These are phyloP conservation scores for Colletotrichum acutatum DNA, from an alignment of 2,329 filamentous ascomycete genomes.

Conservation along the genomic window DNA sequence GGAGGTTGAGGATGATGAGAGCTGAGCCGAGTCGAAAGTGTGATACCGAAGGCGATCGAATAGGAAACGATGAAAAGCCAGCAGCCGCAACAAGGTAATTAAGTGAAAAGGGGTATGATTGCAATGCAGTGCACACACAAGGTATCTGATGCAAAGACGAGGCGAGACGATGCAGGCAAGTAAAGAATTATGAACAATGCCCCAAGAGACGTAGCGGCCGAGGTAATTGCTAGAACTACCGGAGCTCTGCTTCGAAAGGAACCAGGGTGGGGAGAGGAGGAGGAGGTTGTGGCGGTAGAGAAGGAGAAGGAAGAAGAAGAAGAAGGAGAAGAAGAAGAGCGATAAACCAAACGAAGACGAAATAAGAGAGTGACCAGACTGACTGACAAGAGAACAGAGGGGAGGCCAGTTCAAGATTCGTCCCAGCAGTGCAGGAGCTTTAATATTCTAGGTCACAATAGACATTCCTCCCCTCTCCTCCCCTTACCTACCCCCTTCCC, in stretches of 20 bases:
- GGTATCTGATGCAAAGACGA: constrained; percentile 28
- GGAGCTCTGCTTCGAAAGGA: constrained; percentile 56
- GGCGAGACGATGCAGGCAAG: constrained; percentile 36
- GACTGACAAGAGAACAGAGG: constrained; percentile 18
- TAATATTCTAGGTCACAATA: constrained; percentile 15
- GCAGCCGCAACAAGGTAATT: neutral
- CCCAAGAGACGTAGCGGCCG: constrained; percentile 44
- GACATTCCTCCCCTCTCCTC: neutral
- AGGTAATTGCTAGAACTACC: constrained; percentile 52
- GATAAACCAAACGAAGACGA: neutral
- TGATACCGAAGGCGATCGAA: neutral
- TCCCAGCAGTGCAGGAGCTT: constrained; percentile 14
- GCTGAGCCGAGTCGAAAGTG: neutral
- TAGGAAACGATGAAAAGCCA: neutral
- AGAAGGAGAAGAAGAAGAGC: neutral
- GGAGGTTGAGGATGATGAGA: neutral
- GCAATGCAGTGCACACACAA: constrained; percentile 17
- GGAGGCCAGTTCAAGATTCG: neutral
- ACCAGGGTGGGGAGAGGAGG: neutral
- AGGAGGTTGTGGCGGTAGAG: no score
- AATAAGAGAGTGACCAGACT: constrained; percentile 34
- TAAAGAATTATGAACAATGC: constrained; percentile 36
- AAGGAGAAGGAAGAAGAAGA: no score
- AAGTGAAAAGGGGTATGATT: neutral
- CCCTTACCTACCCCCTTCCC: neutral